Conservation (phyloP, 129 eudicot species). For the Kitagawia praeruptora region DNA sequence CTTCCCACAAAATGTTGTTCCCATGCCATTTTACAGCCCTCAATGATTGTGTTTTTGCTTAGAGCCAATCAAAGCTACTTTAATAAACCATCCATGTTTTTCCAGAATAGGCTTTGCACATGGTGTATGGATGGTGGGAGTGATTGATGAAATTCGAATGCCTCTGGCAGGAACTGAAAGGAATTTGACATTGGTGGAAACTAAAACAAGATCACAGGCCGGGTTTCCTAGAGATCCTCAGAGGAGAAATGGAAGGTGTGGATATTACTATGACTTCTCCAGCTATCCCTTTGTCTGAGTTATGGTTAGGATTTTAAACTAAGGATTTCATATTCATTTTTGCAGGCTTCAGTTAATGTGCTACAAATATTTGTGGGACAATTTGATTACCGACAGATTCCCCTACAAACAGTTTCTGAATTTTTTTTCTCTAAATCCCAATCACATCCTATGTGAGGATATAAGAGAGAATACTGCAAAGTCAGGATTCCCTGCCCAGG, state of each 20-base stretch:
- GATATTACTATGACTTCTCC: background rate
- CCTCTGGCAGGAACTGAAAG: slow-evolving; percentile 22
- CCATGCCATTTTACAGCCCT: background rate
- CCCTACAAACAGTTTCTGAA: slow-evolving; percentile 45
- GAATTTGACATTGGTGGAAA: slow-evolving; percentile 60
- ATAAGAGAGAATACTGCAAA: slow-evolving; percentile 41
- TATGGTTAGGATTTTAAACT: background rate
- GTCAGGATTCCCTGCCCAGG: slow-evolving; percentile 69
- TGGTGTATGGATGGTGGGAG: slow-evolving; percentile 81
- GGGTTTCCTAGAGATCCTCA: slow-evolving; percentile 74
- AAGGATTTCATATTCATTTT: background rate
- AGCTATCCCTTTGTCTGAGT: background rate
- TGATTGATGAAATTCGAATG: slow-evolving; percentile 74
- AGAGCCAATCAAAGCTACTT: background rate
- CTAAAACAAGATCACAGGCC: slow-evolving; percentile 63
- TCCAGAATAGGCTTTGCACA: slow-evolving; percentile 75
- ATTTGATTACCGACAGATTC: slow-evolving; percentile 41
- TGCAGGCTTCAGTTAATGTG: slow-evolving; percentile 85
- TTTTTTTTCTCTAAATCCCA: slow-evolving; percentile 56
- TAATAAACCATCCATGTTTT: background rate
- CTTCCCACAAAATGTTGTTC: background rate
- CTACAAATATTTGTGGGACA: slow-evolving; percentile 78
- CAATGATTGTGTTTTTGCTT: background rate
- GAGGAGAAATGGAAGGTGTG: slow-evolving; percentile 65
- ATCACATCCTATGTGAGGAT: slow-evolving; percentile 43